phyloP scores from a whole-genome alignment of 768 basidiomycete genomes.

The Rhodotorula kratochvilovae region DNA sequence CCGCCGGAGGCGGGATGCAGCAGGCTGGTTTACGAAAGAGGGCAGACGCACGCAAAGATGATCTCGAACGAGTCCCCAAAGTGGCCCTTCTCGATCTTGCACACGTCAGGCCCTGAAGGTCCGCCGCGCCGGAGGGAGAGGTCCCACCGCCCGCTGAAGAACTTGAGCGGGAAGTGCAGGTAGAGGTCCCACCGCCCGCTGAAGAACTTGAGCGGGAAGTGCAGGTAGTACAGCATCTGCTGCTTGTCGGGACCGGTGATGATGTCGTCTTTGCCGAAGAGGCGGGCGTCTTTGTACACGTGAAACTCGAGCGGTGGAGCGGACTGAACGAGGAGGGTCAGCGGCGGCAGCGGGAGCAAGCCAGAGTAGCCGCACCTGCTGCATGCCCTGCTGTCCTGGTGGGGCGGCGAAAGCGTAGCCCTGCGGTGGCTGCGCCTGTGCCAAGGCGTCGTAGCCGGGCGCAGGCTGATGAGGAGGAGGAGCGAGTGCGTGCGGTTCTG shows the following conservation, averaged over 20 bases:
- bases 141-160: constrained; percentile 5
- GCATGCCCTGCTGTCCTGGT: too few species aligned
- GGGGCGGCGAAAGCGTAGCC: too few species aligned
- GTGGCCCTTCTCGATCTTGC: background rate
- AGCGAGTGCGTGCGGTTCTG: too few species aligned
- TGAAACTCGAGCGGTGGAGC: background rate
- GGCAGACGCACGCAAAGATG: background rate
- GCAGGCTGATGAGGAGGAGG: too few species aligned
- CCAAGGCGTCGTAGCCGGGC: too few species aligned
- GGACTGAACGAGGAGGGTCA: background rate
- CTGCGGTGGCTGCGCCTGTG: too few species aligned
- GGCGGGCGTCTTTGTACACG: background rate
- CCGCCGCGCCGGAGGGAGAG: background rate
- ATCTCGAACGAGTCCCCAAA: background rate
- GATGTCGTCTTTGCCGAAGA: constrained; percentile 10
- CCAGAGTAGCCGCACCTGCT: too few species aligned
- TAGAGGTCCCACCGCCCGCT: constrained; percentile 8
- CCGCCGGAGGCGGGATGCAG: background rate
- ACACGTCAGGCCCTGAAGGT: background rate
- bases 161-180: constrained; percentile 9
- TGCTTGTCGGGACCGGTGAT: constrained; percentile 17
- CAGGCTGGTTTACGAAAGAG: fast-evolving
- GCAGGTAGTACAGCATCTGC: constrained; percentile 9
- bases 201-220: constrained; percentile 2
- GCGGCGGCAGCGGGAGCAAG: too few species aligned